Base-by-base conservation (phyloP, 805 yeast species). In the Ogataea sp. region DNA sequence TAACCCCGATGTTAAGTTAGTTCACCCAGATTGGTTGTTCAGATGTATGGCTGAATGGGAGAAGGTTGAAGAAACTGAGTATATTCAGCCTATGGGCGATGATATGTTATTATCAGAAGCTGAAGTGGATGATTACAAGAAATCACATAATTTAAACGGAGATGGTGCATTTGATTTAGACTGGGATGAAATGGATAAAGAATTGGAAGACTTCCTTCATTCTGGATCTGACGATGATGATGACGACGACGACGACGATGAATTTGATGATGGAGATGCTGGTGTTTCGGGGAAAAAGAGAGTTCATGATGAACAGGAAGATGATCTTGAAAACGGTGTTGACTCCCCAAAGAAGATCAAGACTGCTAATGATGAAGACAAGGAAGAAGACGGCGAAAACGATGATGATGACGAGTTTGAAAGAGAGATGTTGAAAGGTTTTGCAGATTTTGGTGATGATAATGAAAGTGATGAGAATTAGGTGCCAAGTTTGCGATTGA, bases 21-120 rank as follows among this genome's bases (percentile, higher is more conserved):
- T 90, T 16, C 81, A 80, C 51, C 89, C 95, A 2, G 93, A 85
- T 51, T 90, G 98, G 98, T 61, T 90, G 2, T 89, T 89, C 62
- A 79, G 82, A 28, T 84, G 96, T 58, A 67, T 90, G 47, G 78
- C 88, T 7, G 62, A 71, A 20, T 90, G 97, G 97, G 66, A 67
- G 40, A 72, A 71, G 34, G 80, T 79, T 0, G 77, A 79, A 15
- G 93, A 82, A 46, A 65, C 56, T 3, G 75, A 72, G 3, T 89
- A 68, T 53, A 56, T 67, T 31, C 64, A 88, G 16, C 61, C 69
- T 6, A 71, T 75, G n/a, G 68, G 67, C 5, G 68, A 70, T 17
- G 71, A 70, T 1, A 68, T 65, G 28, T 56, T 71, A 53, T 53
- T 69, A 14, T 65, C 69, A 28, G 56, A 70, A 16, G 65, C 66